phyloP scores from a whole-genome alignment of 108 stramenopile species.

The Skeletonema menzelii region DNA sequence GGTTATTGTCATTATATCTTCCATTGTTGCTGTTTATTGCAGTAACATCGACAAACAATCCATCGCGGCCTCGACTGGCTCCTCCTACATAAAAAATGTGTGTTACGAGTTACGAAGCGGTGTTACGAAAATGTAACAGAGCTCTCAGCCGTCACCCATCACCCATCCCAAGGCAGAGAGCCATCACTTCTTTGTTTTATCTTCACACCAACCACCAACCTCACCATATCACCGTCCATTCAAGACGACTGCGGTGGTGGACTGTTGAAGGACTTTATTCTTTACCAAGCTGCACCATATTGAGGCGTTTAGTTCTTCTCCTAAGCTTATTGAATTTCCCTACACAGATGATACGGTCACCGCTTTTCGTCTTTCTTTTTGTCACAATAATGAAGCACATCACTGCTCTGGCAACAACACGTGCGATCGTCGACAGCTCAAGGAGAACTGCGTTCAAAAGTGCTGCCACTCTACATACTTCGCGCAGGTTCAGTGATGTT shows the following conservation, averaged over 20 bases:
- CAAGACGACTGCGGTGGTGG: too few relatives aligned
- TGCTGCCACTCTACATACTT: not conserved
- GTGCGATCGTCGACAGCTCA: constrained; percentile 1
- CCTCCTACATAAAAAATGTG: too few relatives aligned
- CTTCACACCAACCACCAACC: too few relatives aligned
- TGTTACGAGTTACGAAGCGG: too few relatives aligned
- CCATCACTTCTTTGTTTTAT: too few relatives aligned
- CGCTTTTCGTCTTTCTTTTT: not conserved
- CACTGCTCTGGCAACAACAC: constrained; percentile 1
- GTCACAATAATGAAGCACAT: constrained; percentile 1
- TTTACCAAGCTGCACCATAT: not conserved
- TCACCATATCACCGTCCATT: too few relatives aligned
- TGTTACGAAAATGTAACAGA: too few relatives aligned
- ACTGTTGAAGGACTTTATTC: not conserved
- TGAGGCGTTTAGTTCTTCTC: not conserved
- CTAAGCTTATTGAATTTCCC: not conserved
- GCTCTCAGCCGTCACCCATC: too few relatives aligned
- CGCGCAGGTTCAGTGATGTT: not conserved
- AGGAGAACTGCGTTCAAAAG: not conserved
- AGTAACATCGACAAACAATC: too few relatives aligned
- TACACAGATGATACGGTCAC: not conserved
- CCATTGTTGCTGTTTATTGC: constrained; percentile 35
- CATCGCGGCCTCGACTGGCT: too few relatives aligned
- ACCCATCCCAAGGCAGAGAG: too few relatives aligned
- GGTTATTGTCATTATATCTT: constrained; percentile 85